A percentile compares a stretch with the other conserved stretches of the same genome.
Evolutionary conservation across 1,139 yeast species (phyloP).

Genomic region (Saccharomyces hybrid): DNA sequence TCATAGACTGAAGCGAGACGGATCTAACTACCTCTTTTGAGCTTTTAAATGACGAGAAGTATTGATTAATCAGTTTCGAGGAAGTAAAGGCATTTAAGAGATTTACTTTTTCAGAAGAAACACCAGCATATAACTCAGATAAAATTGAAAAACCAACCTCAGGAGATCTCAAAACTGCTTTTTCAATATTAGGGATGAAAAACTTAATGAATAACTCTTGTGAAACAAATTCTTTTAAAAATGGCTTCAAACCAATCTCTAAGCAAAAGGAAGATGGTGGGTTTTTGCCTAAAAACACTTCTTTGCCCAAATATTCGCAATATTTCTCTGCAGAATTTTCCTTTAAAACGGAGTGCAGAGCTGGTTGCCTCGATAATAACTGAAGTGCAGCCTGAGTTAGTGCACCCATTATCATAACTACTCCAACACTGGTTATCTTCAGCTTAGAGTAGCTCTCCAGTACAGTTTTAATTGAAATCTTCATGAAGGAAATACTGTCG

Average conservation of each 20-base stretch:
- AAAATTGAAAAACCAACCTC: constrained; percentile 56
- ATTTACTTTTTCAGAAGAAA: constrained; percentile 35
- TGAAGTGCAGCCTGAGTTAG: constrained; percentile 36
- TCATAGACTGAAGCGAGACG: constrained; percentile 44
- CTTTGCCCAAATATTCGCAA: constrained; percentile 34
- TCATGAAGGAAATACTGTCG: constrained; percentile 7
- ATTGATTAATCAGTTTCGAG: constrained; percentile 50
- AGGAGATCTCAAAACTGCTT: constrained; percentile 73
- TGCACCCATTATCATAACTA: constrained; percentile 36
- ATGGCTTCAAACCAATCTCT: constrained; percentile 26
- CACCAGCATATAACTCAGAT: constrained; percentile 38
- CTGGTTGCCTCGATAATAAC: constrained; percentile 39
- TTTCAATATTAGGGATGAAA: constrained; percentile 61
- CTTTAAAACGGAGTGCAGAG: constrained; percentile 31
- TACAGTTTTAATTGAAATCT: constrained; percentile 8
- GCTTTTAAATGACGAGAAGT: constrained; percentile 63
- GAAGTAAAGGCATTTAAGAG: constrained; percentile 35
- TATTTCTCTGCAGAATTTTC: constrained; percentile 18
- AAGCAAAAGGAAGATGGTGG: constrained; percentile 34
- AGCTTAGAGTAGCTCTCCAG: constrained; percentile 12
- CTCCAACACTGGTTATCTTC: constrained; percentile 29
- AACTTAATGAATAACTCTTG: constrained; percentile 37
- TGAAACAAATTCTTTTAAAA: constrained; percentile 39
- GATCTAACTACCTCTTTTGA: constrained; percentile 57
- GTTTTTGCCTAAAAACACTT: constrained; percentile 41